phyloP scores from a whole-genome alignment of 192 early-diverging fungal genomes.

The Diversispora eburnea region DNA sequence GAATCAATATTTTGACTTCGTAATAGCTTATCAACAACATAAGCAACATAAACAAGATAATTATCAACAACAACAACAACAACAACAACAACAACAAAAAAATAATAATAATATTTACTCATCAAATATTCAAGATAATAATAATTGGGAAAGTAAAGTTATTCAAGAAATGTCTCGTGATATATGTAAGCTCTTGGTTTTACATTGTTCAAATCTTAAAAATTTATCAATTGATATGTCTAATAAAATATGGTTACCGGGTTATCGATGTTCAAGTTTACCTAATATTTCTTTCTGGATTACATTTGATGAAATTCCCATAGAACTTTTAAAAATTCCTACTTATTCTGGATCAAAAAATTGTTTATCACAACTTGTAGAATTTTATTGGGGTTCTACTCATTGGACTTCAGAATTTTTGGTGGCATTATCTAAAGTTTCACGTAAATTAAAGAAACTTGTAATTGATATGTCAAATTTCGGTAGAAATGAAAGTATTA shows the following conservation, averaged over 20 bases:
- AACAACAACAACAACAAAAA: too few species aligned
- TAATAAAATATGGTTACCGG: slow-evolving; percentile 3
- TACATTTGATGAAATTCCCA: neutral
- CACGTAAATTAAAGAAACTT: neutral
- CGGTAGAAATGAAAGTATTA: slow-evolving; percentile 3
- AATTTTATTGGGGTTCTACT: slow-evolving; percentile 6
- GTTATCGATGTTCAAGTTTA: slow-evolving; percentile 1
- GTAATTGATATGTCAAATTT: slow-evolving; percentile 17
- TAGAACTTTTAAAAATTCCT: neutral
- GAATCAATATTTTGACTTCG: neutral
- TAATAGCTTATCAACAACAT: neutral
- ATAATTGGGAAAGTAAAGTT: neutral
- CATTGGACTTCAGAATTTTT: slow-evolving; percentile 5
- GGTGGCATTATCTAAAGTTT: slow-evolving; percentile 1
- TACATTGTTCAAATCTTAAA: neutral
- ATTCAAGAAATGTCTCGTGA: slow-evolving; percentile 6
- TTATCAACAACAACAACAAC: too few species aligned
- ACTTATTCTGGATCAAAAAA: neutral
- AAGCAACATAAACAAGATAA: too few species aligned
- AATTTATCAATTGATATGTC: slow-evolving; percentile 10
- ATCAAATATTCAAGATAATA: neutral
- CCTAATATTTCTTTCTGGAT: slow-evolving; percentile 15
- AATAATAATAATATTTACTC: too few species aligned
- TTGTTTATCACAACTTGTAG: slow-evolving; percentile 8
- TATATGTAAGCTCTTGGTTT: slow-evolving; percentile 1